These are phyloP conservation scores for Gypsophila paniculata DNA, from an alignment of 179 eudicot species.

Conservation along the genomic window DNA sequence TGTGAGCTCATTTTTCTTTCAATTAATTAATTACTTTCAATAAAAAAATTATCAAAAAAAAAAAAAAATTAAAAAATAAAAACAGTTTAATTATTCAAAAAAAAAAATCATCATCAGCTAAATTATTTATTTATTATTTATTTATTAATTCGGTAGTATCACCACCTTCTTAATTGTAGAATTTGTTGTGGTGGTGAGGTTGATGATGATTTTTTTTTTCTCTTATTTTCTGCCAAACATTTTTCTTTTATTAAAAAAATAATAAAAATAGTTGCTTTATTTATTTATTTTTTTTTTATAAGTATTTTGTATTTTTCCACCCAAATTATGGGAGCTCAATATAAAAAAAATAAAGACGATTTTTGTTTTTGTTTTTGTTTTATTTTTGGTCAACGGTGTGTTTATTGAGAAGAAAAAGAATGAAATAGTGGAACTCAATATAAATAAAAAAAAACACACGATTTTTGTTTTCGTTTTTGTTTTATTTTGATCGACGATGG, in stretches of 20 bases:
- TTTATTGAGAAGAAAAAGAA: too few relatives aligned
- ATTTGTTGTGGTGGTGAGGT: not conserved
- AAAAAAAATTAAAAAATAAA: not conserved
- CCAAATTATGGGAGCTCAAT: too few relatives aligned
- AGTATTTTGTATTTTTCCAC: not conserved
- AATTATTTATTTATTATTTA: too few relatives aligned
- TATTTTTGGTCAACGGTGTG: too few relatives aligned
- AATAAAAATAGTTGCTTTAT: not conserved
- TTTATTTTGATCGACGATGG: not conserved
- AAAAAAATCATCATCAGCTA: not conserved
- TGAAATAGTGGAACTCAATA: too few relatives aligned
- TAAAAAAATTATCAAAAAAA: not conserved
- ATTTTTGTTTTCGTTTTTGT: too few relatives aligned
- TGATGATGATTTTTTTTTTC: not conserved
- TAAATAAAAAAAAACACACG: too few relatives aligned
- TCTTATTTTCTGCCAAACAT: slow-evolving; percentile 1
- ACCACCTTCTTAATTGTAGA: not conserved
- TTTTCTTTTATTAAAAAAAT: not conserved
- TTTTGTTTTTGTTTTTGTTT: too few relatives aligned
- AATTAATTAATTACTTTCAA: slow-evolving; percentile 6
- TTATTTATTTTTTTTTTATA: not conserved
- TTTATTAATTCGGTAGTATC: not conserved
- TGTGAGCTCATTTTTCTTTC: slow-evolving; percentile 53
- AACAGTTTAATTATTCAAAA: not conserved
- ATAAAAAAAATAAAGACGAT: too few relatives aligned